phyloP scores from a whole-genome alignment of 345 rosid genomes.

The Citrus trifoliata region DNA sequence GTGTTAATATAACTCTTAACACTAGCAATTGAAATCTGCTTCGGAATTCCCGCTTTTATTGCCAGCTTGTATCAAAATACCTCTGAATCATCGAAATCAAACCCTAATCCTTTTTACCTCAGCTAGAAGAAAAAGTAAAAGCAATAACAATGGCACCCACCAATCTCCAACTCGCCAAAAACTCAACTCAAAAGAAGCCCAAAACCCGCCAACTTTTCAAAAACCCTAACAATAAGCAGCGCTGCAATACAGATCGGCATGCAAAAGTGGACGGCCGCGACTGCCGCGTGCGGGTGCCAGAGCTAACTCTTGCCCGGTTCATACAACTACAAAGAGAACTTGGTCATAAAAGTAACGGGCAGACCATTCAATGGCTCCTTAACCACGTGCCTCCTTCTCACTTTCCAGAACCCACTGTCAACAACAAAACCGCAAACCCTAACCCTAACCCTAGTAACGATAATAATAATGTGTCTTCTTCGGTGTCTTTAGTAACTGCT shows the following conservation, averaged over 20 bases:
- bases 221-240: neutral
- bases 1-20: neutral
- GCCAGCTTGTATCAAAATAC: too few relatives aligned
- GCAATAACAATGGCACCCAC: neutral
- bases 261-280: conserved; percentile 24
- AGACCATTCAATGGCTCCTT: conserved; percentile 41
- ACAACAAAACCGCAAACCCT: neutral
- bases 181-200: neutral
- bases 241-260: conserved; percentile 23
- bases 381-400: conserved; percentile 10
- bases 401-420: neutral
- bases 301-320: conserved; percentile 16
- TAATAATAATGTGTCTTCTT: neutral
- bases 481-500: neutral
- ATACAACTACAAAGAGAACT: conserved; percentile 28
- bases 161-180: neutral
- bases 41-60: too few relatives aligned
- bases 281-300: conserved; percentile 17
- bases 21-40: neutral
- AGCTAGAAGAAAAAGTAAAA: neutral
- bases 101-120: too few relatives aligned
- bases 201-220: neutral
- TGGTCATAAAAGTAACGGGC: conserved; percentile 22
- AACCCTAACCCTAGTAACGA: neutral
- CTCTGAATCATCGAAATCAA: too few relatives aligned